Base-by-base conservation (phyloP, 192 early-diverging fungal species). In the Chytriomyces confervae region DNA sequence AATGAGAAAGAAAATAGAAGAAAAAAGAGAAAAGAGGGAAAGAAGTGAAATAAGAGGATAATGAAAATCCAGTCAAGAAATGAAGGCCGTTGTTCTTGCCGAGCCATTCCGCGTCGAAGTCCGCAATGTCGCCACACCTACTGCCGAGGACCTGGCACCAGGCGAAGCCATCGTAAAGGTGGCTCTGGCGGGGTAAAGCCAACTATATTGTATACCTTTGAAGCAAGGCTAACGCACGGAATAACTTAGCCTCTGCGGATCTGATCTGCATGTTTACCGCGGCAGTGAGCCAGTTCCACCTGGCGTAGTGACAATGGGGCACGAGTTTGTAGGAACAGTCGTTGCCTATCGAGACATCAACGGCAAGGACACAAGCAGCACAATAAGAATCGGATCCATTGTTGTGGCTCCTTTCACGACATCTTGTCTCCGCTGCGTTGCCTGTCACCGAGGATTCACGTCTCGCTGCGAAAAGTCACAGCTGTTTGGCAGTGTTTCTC, bases 161-260 rank as follows among this genome's bases (percentile, higher is more conserved):
- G 72, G 48, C n/a, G 72, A 62, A 60, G 72, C 72, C 10, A 61
- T 74, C 44, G 72, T 74, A 27, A 48, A 45, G 44, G 72, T 74
- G n/a, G 18, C 44, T 36, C 62, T 63, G 20, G 72, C 72, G 6
- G 69, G 69, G 69, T 70, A 53, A 70, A 45, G 4, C 13, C 9
- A 16, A 29, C 45, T 8, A 2, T 11, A 1, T 13, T 13, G 8
- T 8, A 16, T 29, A 6, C 10, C 11, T 43, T 50, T 20, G 36
- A 16, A 18, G 10, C 46, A 9, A 27, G 27, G 10, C 43, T 20
- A 20, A 7, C n/a, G 18, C 46, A 3, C 4, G 36, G 36, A 36
- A 36, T 5, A 20, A 57, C 53, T n/a, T 48, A 64, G 72, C 5
- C 72, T 74, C 18, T 74, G 72, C 44, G 72, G 72, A n/a, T 74